Conservation (phyloP, 2,329 filamentous ascomycete species). For the Byssothecium circinans region DNA sequence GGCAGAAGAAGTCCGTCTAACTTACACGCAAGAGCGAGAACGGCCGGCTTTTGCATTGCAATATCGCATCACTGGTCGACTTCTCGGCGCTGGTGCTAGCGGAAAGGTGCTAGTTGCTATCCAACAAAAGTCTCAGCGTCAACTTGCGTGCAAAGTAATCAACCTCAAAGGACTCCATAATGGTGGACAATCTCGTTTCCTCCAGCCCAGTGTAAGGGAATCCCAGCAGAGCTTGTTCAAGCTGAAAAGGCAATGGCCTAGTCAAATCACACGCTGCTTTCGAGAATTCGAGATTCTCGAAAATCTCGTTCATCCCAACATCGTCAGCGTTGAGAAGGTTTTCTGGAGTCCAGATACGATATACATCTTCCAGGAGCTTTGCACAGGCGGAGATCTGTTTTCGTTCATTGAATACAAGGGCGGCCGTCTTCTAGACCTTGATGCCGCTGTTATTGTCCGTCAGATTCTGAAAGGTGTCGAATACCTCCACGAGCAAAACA, state of each 20-base stretch:
- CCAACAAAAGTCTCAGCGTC: conserved; percentile 56
- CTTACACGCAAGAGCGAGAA: conserved; percentile 34
- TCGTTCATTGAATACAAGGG: conserved; percentile 59
- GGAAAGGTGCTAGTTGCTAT: conserved; percentile 59
- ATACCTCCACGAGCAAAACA: conserved; percentile 57
- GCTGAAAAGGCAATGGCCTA: conserved; percentile 21
- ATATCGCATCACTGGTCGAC: conserved; percentile 53
- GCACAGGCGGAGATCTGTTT: conserved; percentile 63
- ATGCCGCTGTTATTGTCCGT: conserved; percentile 56
- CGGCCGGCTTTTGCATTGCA: conserved; percentile 50
- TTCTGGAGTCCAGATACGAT: conserved; percentile 56
- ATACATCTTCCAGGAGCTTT: conserved; percentile 63
- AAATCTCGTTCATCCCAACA: conserved; percentile 61
- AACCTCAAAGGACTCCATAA: conserved; percentile 46
- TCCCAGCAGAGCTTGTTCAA: conserved; percentile 1
- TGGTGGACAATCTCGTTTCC: conserved; percentile 7
- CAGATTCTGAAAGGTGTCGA: conserved; percentile 61
- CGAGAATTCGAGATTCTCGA: conserved; percentile 54
- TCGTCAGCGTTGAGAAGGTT: conserved; percentile 60
- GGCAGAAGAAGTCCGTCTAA: conserved; percentile 16
- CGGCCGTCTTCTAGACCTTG: conserved; percentile 50
- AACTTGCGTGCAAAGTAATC: conserved; percentile 71
- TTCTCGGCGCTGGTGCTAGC: conserved; percentile 58
- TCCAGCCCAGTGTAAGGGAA: conserved; percentile 5
- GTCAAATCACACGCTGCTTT: conserved; percentile 29